Evolutionary conservation across 1,284 basidiomycete genomes (phyloP).

Genomic region (Melanopsichium pennsylvanicum): DNA sequence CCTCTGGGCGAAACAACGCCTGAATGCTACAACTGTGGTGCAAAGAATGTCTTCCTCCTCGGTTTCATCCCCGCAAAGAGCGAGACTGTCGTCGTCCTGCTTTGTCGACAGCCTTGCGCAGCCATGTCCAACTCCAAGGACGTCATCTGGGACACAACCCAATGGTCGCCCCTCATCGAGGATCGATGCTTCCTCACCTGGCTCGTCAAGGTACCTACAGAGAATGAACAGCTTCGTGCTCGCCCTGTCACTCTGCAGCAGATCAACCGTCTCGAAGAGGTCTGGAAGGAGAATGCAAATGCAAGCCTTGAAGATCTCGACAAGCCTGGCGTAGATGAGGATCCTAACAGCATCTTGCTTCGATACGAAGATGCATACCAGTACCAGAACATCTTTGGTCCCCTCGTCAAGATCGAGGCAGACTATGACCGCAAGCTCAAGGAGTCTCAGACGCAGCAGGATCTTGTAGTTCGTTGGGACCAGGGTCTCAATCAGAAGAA

Average conservation of each 20-base stretch:
- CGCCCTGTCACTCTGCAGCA: slow-evolving; percentile 95
- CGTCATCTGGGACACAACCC: slow-evolving; percentile 95
- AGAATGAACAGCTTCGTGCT: slow-evolving; percentile 91
- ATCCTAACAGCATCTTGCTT: slow-evolving; percentile 87
- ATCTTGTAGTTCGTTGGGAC: slow-evolving; percentile 95
- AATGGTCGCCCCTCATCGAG: slow-evolving; percentile 98
- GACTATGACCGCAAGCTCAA: slow-evolving; percentile 98
- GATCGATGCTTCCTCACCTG: slow-evolving; percentile 97
- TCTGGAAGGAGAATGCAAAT: slow-evolving; percentile 95
- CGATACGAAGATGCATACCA: slow-evolving; percentile 97
- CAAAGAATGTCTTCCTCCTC: slow-evolving; percentile 98
- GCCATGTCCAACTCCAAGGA: slow-evolving; percentile 87
- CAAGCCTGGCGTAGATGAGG: slow-evolving; percentile 75
- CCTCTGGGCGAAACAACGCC: slow-evolving; percentile 96
- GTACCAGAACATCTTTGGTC: slow-evolving; percentile 98
- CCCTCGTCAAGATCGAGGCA: slow-evolving; percentile 98
- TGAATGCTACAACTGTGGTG: slow-evolving; percentile 97
- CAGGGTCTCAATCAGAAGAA: slow-evolving; percentile 96
- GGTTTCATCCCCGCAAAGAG: slow-evolving; percentile 99
- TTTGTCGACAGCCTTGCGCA: slow-evolving; percentile 98
- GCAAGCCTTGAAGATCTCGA: slow-evolving; percentile 96
- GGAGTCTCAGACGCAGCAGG: slow-evolving; percentile 97
- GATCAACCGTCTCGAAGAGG: slow-evolving; percentile 94
- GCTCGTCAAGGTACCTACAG: slow-evolving; percentile 95
- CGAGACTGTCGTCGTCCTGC: slow-evolving; percentile 96